Conservation (phyloP, 306 rosid species). For the Fagus crenata region DNA sequence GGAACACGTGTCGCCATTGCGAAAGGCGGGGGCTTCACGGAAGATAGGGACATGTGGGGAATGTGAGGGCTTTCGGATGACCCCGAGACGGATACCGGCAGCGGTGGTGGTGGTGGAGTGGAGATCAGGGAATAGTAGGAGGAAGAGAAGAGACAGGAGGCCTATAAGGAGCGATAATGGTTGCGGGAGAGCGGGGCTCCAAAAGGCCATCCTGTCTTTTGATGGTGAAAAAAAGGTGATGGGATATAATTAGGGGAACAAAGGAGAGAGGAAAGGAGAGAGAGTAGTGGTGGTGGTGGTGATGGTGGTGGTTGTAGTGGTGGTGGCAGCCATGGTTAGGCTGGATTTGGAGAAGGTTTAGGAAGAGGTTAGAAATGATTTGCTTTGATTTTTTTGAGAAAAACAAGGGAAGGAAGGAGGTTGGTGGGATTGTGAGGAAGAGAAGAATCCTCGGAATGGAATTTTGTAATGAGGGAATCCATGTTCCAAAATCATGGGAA, state of each 20-base stretch:
- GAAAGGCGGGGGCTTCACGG: constrained; percentile 72
- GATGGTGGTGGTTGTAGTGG: constrained; percentile 28
- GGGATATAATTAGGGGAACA: constrained; percentile 20
- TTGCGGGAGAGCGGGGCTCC: constrained; percentile 14
- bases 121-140: constrained; percentile 15
- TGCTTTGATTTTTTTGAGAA: constrained; percentile 3
- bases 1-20: constrained; percentile 56
- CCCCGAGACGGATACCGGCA: constrained; percentile 40
- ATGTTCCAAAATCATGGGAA: background rate
- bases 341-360: constrained; percentile 38
- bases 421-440: constrained; percentile 65
- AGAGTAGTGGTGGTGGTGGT: constrained; percentile 22
- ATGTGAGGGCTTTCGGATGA: constrained; percentile 44
- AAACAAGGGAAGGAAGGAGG: constrained; percentile 18
- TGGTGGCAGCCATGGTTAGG: constrained; percentile 49
- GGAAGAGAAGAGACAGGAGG: constrained; percentile 56
- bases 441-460: constrained; percentile 57
- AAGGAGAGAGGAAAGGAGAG: constrained; percentile 11
- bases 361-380: constrained; percentile 39
- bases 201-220: constrained; percentile 75
- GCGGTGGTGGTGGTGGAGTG: constrained; percentile 20
- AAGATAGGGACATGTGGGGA: constrained; percentile 42
- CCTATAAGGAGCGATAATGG: constrained; percentile 28
- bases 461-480: background rate
- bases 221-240: constrained; percentile 20